Evolutionary conservation across 2,329 filamentous ascomycete species (phyloP).

Genomic region (Penicillium sp.): DNA sequence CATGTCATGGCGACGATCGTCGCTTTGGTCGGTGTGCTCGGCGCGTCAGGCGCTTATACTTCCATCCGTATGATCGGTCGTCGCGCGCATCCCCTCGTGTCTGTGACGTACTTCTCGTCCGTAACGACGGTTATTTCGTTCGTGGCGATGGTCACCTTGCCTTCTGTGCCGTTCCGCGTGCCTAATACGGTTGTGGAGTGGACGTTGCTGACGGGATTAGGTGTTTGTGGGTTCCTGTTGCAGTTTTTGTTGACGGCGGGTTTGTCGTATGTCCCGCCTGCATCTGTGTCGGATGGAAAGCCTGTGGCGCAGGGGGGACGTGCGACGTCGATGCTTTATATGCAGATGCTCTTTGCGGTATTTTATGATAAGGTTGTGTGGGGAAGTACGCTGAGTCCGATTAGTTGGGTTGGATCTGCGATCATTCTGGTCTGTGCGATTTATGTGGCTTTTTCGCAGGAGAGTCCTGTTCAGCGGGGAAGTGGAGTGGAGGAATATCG

Average conservation of each 20-base stretch:
- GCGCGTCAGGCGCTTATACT: slow-evolving; percentile 72
- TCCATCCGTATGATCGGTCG: slow-evolving; percentile 77
- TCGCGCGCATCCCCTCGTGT: slow-evolving; percentile 77
- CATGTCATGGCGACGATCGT: slow-evolving; percentile 69
- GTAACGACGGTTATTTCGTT: slow-evolving; percentile 69
- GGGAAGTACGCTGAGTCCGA: slow-evolving; percentile 56
- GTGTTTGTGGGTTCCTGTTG: slow-evolving; percentile 74
- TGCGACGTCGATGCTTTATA: slow-evolving; percentile 68
- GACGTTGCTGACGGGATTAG: slow-evolving; percentile 66
- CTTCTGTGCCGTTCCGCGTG: slow-evolving; percentile 58
- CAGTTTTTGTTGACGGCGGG: slow-evolving; percentile 83
- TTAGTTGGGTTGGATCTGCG: slow-evolving; percentile 61
- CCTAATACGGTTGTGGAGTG: slow-evolving; percentile 60
- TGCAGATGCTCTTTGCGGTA: slow-evolving; percentile 68
- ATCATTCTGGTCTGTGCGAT: slow-evolving; percentile 66
- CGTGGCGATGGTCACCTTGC: slow-evolving; percentile 57
- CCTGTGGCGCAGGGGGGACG: slow-evolving; percentile 39
- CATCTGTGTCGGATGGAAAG: slow-evolving; percentile 19
- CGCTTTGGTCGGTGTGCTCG: slow-evolving; percentile 74
- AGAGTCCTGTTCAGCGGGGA: neutral
- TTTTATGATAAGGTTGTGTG: slow-evolving; percentile 65
- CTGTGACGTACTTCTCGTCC: slow-evolving; percentile 77
- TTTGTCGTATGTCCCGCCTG: slow-evolving; percentile 67
- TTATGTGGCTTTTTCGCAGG: slow-evolving; percentile 57
- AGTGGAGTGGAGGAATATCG: slow-evolving; percentile 1